Evolutionary conservation across 2,329 filamentous ascomycete species (phyloP), one percentile per base, ranked within the genome.

Genomic region (Cercospora sojina): DNA sequence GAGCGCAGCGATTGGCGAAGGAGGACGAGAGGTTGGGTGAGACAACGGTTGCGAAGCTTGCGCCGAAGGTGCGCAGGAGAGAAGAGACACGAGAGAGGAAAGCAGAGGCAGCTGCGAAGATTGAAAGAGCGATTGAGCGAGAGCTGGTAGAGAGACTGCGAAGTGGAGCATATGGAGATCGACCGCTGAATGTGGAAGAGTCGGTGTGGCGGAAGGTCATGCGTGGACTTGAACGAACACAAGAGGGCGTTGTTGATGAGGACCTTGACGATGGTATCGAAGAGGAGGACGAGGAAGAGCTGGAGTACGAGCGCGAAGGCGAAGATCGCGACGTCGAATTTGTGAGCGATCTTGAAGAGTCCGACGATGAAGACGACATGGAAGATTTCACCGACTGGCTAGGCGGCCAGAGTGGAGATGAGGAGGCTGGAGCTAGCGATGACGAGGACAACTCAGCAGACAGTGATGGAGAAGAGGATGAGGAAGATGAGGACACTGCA

Each of bases 151-250:
- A 98, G 80, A 85, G 95, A 73, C 82, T 99, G 79, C 86, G 93
- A 71, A 93, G 92, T 76, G 95, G 95, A 55, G 93, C 93, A 3
- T 98, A 99, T 79, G 95, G 95, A 63, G 93, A 98, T 74, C 88
- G 92, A 77, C 95, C 95, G 49, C 84, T 99, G 71, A 99, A 99
- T 77, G 93, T 97, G 60, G 95, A 96, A 79, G 93, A 97, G 79
- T 86, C 87, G 13, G 92, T 99, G 68, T 99, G 95, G 95, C 96
- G 96, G 86, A 96, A 93, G 86, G 95, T 99, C 7, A 87, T 99
- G 73, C 88, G 89, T 68, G 92, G 92, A 3, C 85, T 99, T 80
- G 95, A 99, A 85, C 87, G 91, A 73, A 90, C 90, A 73, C 93
- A 94, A 66, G 89, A 96, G 75, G 94, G 90, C 53, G 84, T 87